Conservation (phyloP, 192 early-diverging fungal genomes). For the Backusella parvicylindrica region DNA sequence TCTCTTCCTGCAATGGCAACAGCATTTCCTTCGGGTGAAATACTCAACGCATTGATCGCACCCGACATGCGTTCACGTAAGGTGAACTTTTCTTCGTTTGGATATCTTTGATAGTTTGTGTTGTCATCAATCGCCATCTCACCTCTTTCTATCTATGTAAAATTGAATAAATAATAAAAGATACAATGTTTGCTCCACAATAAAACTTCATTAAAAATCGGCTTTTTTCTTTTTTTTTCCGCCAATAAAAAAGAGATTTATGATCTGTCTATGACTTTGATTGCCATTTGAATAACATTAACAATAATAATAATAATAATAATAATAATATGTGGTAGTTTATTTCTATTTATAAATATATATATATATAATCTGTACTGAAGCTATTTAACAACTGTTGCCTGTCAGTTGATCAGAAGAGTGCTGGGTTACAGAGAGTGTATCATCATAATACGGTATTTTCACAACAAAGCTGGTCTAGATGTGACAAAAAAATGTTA, state of each 20-base stretch:
- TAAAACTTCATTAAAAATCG: not conserved
- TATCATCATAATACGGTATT: not conserved
- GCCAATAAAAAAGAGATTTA: not conserved
- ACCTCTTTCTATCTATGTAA: not conserved
- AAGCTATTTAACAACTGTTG: not conserved
- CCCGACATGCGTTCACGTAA: slow-evolving; percentile 30
- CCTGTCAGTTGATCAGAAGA: not conserved
- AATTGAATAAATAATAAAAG: not conserved
- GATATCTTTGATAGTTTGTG: not conserved
- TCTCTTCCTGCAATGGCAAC: slow-evolving; percentile 70
- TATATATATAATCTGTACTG: not conserved
- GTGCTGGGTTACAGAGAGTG: not conserved
- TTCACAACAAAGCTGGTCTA: not conserved
- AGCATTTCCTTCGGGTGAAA: slow-evolving; percentile 56
- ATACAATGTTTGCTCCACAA: not conserved
- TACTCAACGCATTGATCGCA: slow-evolving; percentile 50
- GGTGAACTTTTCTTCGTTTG: not conserved
- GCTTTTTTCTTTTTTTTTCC: not conserved
- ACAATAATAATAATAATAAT: not conserved
- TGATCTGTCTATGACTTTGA: not conserved
- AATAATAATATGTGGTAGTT: not conserved
- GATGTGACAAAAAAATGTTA: not conserved
- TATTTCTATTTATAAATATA: not conserved
- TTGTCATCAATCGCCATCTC: not conserved
- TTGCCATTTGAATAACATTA: not conserved